Evolutionary conservation across 108 stramenopile genomes (phyloP).

Genomic region (Seminavis robusta): DNA sequence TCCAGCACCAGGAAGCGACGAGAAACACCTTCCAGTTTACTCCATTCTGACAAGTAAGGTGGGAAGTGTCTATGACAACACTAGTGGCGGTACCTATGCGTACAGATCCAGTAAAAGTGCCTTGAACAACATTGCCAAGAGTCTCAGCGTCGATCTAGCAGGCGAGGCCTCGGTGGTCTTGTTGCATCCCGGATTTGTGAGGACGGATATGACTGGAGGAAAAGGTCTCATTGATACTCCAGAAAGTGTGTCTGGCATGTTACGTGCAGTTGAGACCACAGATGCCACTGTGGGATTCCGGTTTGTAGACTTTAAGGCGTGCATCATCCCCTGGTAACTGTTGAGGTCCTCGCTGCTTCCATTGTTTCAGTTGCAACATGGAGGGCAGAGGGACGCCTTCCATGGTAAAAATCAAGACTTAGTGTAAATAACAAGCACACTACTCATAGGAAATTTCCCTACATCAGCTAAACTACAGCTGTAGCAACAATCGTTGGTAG

Average conservation of each 20-base stretch:
- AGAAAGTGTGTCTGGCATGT: slow-evolving; percentile 15
- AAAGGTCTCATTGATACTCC: slow-evolving; percentile 16
- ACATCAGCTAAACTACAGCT: too few relatives aligned
- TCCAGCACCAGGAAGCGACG: too few relatives aligned
- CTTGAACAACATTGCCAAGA: neutral
- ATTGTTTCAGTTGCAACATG: too few relatives aligned
- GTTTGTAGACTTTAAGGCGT: slow-evolving; percentile 22
- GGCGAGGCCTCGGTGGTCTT: slow-evolving; percentile 16
- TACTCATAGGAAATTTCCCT: too few relatives aligned
- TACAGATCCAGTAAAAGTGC: neutral
- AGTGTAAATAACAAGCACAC: too few relatives aligned
- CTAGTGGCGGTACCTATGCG: neutral
- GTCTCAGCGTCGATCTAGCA: neutral
- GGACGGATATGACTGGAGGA: slow-evolving; percentile 15
- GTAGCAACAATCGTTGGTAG: too few relatives aligned
- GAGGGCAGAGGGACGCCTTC: too few relatives aligned
- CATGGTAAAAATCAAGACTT: too few relatives aligned
- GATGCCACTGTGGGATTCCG: slow-evolving; percentile 9
- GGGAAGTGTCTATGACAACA: neutral
- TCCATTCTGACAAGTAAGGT: too few relatives aligned
- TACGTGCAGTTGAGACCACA: slow-evolving; percentile 12
- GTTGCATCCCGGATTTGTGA: slow-evolving; percentile 16
- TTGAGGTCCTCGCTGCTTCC: too few relatives aligned
- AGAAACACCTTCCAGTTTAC: too few relatives aligned
- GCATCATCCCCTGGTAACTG: slow-evolving; percentile 16